Evolutionary conservation across 202 grass and related monocot genomes (phyloP).

Genomic region (Carex arenaria): DNA sequence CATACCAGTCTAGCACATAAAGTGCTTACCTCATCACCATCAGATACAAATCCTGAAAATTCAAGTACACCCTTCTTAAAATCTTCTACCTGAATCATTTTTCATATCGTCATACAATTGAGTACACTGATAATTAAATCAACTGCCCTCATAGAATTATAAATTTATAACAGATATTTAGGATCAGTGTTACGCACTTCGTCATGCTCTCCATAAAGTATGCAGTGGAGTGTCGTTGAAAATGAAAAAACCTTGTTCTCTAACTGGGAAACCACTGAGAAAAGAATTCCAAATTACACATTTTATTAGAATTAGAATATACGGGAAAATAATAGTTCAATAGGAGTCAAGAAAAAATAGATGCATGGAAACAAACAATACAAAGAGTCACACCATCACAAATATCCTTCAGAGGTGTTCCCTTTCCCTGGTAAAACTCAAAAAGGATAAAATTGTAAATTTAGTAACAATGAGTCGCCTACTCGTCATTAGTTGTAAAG

Average conservation of each 20-base stretch:
- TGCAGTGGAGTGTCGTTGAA: slow-evolving; percentile 28
- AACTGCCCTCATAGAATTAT: not conserved
- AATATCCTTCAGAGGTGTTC: slow-evolving; percentile 45
- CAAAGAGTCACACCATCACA: slow-evolving; percentile 25
- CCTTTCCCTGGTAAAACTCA: slow-evolving; percentile 22
- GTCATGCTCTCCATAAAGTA: slow-evolving; percentile 14
- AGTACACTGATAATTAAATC: not conserved
- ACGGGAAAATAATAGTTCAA: not conserved
- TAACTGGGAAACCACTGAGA: slow-evolving; percentile 42
- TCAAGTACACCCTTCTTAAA: slow-evolving; percentile 28
- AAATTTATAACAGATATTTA: not conserved
- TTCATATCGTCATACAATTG: not conserved
- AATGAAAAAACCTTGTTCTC: slow-evolving; percentile 24
- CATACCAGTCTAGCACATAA: not conserved
- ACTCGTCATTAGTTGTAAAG: not conserved
- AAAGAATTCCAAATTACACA: not conserved
- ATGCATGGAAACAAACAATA: not conserved
- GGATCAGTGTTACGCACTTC: slow-evolving; percentile 1
- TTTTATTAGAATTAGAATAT: slow-evolving; percentile 15
- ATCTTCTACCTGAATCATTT: slow-evolving; percentile 21
- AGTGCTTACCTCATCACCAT: slow-evolving; percentile 24
- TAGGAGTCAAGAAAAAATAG: not conserved
- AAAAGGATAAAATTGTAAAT: not conserved
- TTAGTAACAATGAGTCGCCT: not conserved
- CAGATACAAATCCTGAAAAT: slow-evolving; percentile 31